Evolutionary conservation across 2,329 filamentous ascomycete genomes (phyloP), one percentile per base, ranked within the genome.

Genomic region (Magnaporthiopsis incrustans): DNA sequence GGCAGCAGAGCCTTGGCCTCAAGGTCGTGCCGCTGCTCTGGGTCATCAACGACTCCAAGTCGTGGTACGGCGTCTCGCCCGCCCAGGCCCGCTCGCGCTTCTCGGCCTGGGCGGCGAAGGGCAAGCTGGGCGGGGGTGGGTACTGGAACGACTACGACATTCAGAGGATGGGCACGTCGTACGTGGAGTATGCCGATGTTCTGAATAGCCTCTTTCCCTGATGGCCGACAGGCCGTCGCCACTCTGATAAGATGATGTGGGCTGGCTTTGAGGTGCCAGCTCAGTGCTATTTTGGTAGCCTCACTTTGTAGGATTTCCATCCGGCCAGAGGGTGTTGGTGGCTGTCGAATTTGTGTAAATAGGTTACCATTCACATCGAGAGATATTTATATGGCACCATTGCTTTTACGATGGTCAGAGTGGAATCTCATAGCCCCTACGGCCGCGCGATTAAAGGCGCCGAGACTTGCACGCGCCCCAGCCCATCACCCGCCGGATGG

Each of bases 101-200:
- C 62, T 63, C 66, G 1, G 63, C 62, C 11, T 80, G 77, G 77
- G 69, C 71, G 26, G 44, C 66, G 44, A 64, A 65, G 50, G 69
- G 70, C 6, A 66, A 69, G 0, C 67, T 80, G 18, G 76, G 70
- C 1, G 78, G 73, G 0, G 78, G 75, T 0, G 78, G 77, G 1
- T 79, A 78, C 66, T 80, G 78, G 78, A 80, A 79, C 59, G 77
- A 80, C 65, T 79, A 74, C 64, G 78, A 79, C 65, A 78, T 79
- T 33, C 4, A 79, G 71, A 79, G 77, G 69, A 79, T 78, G 74
- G 68, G 68, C 8, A 67, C 73, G 50, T 77, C 74, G 2, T 79
- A 79, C 61, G 61, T 18, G 15, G 69, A 72, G 2, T 76, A 76
- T 63, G 73, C 71, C 5, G 63, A 67, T 25, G 73, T 71, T 0